These are phyloP conservation scores for Trichosporon coremiiforme DNA, from an alignment of 1,284 basidiomycete species.

Conservation along the genomic window DNA sequence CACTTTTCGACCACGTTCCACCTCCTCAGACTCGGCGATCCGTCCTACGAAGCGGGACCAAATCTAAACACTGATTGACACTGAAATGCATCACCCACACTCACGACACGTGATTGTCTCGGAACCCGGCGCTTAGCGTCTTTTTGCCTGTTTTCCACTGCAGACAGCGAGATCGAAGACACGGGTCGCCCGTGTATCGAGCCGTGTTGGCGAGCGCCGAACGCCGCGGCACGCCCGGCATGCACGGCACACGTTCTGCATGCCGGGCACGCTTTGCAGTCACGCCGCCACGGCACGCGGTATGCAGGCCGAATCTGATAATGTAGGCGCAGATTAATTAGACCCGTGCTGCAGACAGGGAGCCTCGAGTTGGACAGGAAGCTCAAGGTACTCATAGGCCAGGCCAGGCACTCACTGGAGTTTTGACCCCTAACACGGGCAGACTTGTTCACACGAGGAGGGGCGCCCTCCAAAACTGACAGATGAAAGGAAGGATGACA, in stretches of 20 bases:
- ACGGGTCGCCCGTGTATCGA: neutral
- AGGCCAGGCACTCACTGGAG: neutral
- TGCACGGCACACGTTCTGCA: neutral
- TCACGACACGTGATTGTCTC: slow-evolving; percentile 4
- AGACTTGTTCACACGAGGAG: neutral
- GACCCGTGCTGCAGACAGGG: too few species aligned
- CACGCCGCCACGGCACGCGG: neutral
- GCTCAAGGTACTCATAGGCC: too few species aligned
- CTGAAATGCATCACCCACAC: neutral
- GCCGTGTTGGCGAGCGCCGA: neutral
- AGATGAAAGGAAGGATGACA: neutral
- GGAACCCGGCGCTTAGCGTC: neutral
- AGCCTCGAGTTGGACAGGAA: too few species aligned
- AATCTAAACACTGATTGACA: neutral
- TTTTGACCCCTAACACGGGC: neutral
- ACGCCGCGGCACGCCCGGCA: neutral
- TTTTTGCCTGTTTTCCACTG: neutral
- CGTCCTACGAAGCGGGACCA: neutral
- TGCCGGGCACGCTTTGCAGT: too few species aligned
- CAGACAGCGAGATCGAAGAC: neutral
- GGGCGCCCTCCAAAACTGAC: neutral
- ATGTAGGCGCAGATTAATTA: neutral
- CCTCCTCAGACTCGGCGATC: neutral
- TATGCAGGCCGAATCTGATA: neutral
- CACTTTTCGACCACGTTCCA: too few species aligned